These are phyloP conservation scores for Saccharomycopsis sp. DNA, from an alignment of 805 yeast genomes.

Conservation along the genomic window DNA sequence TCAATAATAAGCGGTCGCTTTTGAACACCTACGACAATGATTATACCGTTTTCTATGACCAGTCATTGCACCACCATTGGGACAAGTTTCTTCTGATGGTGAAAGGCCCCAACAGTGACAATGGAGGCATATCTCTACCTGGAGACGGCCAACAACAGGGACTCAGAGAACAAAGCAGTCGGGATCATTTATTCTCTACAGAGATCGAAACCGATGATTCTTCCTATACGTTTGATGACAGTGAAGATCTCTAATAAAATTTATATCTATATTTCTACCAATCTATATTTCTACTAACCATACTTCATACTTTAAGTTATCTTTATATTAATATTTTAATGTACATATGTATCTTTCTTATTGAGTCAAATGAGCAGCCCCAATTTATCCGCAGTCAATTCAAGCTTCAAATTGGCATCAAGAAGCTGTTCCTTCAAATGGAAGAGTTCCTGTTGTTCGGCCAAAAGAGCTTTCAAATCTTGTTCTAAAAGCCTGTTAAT, in stretches of 20 bases:
- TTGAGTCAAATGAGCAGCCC: background rate
- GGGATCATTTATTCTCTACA: background rate
- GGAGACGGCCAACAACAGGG: background rate
- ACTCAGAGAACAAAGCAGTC: background rate
- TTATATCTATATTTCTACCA: no score
- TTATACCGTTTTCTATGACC: conserved; percentile 9
- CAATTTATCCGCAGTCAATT: conserved; percentile 7
- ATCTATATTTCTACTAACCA: no score
- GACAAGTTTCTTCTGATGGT: background rate
- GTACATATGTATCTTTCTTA: background rate
- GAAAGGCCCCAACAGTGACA: background rate
- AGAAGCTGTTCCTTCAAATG: conserved; percentile 36
- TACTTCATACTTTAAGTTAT: no score
- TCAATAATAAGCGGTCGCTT: conserved; percentile 6
- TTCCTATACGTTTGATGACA: background rate
- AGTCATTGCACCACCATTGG: conserved; percentile 1
- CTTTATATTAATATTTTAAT: background rate
- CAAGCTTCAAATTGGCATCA: conserved; percentile 36
- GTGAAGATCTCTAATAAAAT: background rate
- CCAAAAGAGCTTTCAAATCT: conserved; percentile 27
- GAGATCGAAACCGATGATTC: background rate
- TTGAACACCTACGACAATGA: conserved; percentile 19
- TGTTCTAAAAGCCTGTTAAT: conserved; percentile 33
- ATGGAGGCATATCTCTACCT: background rate
- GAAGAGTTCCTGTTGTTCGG: conserved; percentile 35